Conservation (phyloP, 495 filamentous ascomycete species). For the Lasiosphaeria ovina region DNA sequence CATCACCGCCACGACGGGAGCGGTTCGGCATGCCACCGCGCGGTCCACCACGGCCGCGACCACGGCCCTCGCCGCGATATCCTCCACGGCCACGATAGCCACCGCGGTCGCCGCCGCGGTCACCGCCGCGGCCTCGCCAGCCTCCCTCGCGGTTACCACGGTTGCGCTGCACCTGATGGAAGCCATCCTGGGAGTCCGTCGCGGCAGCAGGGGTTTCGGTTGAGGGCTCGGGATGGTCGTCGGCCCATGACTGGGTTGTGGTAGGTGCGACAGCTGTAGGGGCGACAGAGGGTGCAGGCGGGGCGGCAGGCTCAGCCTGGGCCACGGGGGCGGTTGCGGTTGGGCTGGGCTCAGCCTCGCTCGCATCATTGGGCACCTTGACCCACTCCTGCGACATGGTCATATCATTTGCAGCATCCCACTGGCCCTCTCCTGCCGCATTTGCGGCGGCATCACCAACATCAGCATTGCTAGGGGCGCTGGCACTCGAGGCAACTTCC, state of each 20-base stretch:
- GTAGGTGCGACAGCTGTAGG: conserved; percentile 28
- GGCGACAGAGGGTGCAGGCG: conserved; percentile 26
- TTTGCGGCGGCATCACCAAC: conserved; percentile 64
- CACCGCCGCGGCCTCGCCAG: conserved; percentile 51
- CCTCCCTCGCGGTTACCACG: conserved; percentile 56
- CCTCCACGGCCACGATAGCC: conserved; percentile 38
- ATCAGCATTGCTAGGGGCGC: conserved; percentile 49
- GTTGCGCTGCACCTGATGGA: conserved; percentile 66
- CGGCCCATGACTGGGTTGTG: conserved; percentile 65
- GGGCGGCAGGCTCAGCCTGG: conserved; percentile 47
- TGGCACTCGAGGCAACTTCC: conserved; percentile 40
- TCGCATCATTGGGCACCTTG: conserved; percentile 63
- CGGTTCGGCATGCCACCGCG: conserved; percentile 18
- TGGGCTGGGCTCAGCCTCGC: conserved; percentile 70
- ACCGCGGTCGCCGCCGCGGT: conserved; percentile 28
- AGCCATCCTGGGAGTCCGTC: conserved; percentile 54
- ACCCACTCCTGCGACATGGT: conserved; percentile 67
- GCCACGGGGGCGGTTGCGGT: conserved; percentile 42
- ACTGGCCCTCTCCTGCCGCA: conserved; percentile 64
- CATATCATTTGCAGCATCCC: conserved; percentile 57
- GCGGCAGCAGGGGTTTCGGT: conserved; percentile 38
- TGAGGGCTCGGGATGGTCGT: conserved; percentile 55
- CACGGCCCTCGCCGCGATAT: conserved; percentile 13
- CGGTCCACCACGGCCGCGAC: conserved; percentile 37
- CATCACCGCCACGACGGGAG: conserved; percentile 22